Evolutionary conservation across 768 basidiomycete species (phyloP), one percentile per base, ranked within the genome.

Genomic region (Trametes cubensis): DNA sequence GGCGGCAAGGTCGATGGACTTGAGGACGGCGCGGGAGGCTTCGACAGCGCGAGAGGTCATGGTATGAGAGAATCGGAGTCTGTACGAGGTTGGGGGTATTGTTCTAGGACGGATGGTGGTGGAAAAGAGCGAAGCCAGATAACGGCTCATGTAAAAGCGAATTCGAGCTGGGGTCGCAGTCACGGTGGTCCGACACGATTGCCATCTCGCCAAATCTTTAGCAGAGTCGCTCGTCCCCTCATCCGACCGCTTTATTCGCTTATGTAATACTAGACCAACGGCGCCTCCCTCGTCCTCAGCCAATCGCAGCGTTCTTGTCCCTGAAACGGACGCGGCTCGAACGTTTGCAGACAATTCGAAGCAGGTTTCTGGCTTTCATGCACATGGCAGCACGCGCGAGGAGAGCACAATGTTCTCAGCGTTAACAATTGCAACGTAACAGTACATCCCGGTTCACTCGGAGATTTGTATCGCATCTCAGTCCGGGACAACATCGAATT

Each of bases 1-100:
- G 18, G 60, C 51, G 39, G 86, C 85, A 46, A 96, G 80, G 73
- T 95, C 92, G 66, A 95, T 80, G 70, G 79, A 87, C 13, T 89
- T 84, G 64, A 93, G 84, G 46, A 82, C 80, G 58, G 85, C 81
- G 61, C 77, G 79, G 20, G 88, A 87, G 62, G 88, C 87, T 58
- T 76, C 70, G 58, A 85, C 78, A 49, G 89, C 88, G 61, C 79
- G 87, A 48, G 85, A 89, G 41, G 73, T 60, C 74, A 74, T 75
- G 28, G 56, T 63, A 63, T 67, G 69, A 54, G 63, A 60, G 15
- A 51, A 54, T 45, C 38, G 45, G 38, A 28, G 52, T 18, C 23
- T 38, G 20, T 25, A 57, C 52, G 42, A 23, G 48, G 46, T 18
- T 30, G 42, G 50, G 49, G 49, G 52, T 30, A 41, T 28, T 45